Evolutionary conservation across 306 rosid genomes (phyloP), one percentile per base, ranked within the genome.

Genomic region (Dalbergia oliveri): DNA sequence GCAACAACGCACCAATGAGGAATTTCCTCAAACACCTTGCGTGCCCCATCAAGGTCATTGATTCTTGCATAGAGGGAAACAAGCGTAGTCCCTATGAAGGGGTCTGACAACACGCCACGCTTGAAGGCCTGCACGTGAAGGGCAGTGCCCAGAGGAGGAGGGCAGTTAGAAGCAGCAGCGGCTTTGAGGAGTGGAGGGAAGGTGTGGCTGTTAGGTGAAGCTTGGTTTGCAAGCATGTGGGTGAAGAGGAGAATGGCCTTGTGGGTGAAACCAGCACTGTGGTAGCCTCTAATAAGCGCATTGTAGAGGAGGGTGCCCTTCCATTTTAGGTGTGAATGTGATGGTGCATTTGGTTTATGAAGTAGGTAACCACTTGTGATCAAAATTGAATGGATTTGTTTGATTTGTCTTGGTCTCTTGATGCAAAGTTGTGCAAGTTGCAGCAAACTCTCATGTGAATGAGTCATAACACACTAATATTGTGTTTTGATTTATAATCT

Each of bases 11-110:
- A 89, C 1, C 78, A 73, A 14, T 57, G 51, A 8, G 91, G 12
- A 75, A 94, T 77, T 86, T 94, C 98, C 19, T 87, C 94, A 35
- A 91, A 94, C 97, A 92, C 80, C 93, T 79, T 87, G 47, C 82
- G 64, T 1, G 97, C 97, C 79, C 69, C 43, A 34, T 5, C 63
- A 57, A 89, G 49, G 26, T 71, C 44, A 13, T 79, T 76, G 66
- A 73, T 47, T 66, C 47, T 34, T 0, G 84, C 86, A 37, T 90
- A 90, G 15, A 79, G 66, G 0, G 72, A 51, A 44, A 94, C 65
- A 13, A 92, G 83, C 26, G 98, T 82, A 0, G 98, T 91, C 34
- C 45, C 90, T 26, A 92, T 75, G 75, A 91, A 89, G 0, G 88
- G 91, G 79, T 92, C 97, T 31, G 31, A 13, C 33, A 85, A 59